Evolutionary conservation across 306 rosid species (phyloP), one percentile per base, ranked within the genome.

Genomic region (Albizia julibrissin): DNA sequence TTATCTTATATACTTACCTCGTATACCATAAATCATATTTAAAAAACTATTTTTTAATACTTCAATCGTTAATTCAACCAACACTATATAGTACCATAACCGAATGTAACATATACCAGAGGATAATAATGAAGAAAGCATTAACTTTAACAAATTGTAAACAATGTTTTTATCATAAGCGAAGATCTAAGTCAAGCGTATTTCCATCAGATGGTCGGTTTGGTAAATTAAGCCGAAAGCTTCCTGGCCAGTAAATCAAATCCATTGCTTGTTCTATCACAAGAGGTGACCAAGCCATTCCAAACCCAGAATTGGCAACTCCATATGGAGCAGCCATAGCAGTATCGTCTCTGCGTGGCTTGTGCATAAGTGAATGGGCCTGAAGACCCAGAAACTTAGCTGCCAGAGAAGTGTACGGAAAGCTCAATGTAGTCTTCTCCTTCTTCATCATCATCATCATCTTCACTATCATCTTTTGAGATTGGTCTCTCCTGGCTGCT

Each of bases 321-420:
- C 74, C 69, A 74, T 85, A 79, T 79, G 85, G 72, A 59, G 94
- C 88, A 37, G 62, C 90, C 76, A 54, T 58, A 6, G 86, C 29
- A 15, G 89, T 54, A n/a, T 83, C 86, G 76, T 79, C 92, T 66
- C 87, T 75, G 68, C 59, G 64, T 1, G 87, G 86, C 47, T 87
- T 89, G 76, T 88, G 94, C 81, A 83, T 84, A 27, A 90, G 87
- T 1, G 94, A 89, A 80, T 93, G 97, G 13, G 93, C 86, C 77
- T 81, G 86, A 10, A 90, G 84, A 14, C 90, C 90, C 1, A 93
- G 86, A 18, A 92, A 88, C 64, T 89, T 52, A 16, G 88, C n/a
- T 8, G 86, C 78, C 12, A 70, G 39, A 46, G 67, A 71, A 56
- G 80, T 81, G 79, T 79, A 83, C 29, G 89, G 85, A 77, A 61